Base-by-base conservation (phyloP, 495 filamentous ascomycete species). In the Cryomyces minteri region DNA sequence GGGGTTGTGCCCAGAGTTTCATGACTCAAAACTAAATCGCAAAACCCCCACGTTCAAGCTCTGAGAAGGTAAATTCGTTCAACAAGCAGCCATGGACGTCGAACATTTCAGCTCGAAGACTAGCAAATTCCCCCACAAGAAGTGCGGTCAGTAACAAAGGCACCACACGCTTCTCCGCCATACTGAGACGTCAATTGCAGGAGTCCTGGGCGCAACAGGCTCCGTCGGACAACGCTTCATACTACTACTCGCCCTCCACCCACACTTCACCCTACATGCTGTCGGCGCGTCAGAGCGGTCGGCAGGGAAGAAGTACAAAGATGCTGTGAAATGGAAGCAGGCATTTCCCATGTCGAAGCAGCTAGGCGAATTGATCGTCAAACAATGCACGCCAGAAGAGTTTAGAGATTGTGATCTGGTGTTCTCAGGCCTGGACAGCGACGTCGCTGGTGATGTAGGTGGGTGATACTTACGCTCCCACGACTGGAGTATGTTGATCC, bases 291-390 rank as follows among this genome's bases (percentile, higher is more conserved):
- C 56, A 11, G 55, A 62, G 41, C 50, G 59, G 10, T 63, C 59
- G 10, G 60, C 63, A 1, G 64, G 63, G 29, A 66, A 67, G 56
- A 60, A 59, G 48, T 67, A 66, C 49, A 51, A 53, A 41, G 60
- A 63, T 60, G 63, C 62, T 12, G 62, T 62, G 39, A 57, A 48
- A 32, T 67, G 64, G 64, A 66, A 66, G 51, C 64, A 67, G 47
- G 49, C 54, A 4, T 32, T 60, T 36, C 61, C 63, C 9, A 62
- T 65, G 51, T 56, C 56, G n/a, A 56, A 58, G 49, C 46, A 53
- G 33, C 50, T 66, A 36, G 62, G 64, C 31, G 52, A 65, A 36
- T 45, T 65, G 41, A 54, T 64, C 1, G 63, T 65, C 11, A 58
- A 55, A 46, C 51, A 56, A 40, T 67, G 63, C 33, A 45, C 28